Conservation (phyloP, 345 rosid genomes). For the Kernera saxatilis region DNA sequence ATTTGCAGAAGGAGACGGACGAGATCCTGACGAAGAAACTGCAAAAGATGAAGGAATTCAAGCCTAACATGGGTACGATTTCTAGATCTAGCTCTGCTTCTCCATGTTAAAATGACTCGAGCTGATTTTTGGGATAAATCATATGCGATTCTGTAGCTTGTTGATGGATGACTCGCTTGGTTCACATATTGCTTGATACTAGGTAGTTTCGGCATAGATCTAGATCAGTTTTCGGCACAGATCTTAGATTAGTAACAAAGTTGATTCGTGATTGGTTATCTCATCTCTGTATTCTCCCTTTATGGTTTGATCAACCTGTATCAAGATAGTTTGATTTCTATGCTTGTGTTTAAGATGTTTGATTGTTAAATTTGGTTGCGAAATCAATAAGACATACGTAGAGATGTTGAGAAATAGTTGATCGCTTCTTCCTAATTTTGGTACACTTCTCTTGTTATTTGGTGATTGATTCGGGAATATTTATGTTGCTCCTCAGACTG, state of each 20-base stretch:
- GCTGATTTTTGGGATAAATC: not conserved
- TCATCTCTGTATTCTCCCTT: not conserved
- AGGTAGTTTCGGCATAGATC: not conserved
- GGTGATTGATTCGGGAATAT: conserved; percentile 1
- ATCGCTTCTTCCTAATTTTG: not conserved
- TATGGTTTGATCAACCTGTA: no score
- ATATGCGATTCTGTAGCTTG: not conserved
- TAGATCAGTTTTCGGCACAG: no score
- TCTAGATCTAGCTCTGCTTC: conserved; percentile 3
- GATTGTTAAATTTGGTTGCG: not conserved
- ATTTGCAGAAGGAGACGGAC: conserved; percentile 63
- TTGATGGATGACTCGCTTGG: not conserved
- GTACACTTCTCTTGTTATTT: not conserved
- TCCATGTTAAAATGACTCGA: not conserved
- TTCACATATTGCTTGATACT: not conserved
- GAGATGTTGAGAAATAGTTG: not conserved
- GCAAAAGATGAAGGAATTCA: conserved; percentile 84
- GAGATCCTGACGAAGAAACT: conserved; percentile 68
- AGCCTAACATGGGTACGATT: conserved; percentile 60
- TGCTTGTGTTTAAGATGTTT: not conserved
- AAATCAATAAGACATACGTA: not conserved
- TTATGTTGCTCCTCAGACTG: conserved; percentile 31
- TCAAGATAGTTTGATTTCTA: not conserved
- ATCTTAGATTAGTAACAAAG: not conserved
- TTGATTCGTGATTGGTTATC: not conserved